Evolutionary conservation across 345 rosid species (phyloP), one percentile per base, ranked within the genome.

Genomic region (Hibiscus syriacus): DNA sequence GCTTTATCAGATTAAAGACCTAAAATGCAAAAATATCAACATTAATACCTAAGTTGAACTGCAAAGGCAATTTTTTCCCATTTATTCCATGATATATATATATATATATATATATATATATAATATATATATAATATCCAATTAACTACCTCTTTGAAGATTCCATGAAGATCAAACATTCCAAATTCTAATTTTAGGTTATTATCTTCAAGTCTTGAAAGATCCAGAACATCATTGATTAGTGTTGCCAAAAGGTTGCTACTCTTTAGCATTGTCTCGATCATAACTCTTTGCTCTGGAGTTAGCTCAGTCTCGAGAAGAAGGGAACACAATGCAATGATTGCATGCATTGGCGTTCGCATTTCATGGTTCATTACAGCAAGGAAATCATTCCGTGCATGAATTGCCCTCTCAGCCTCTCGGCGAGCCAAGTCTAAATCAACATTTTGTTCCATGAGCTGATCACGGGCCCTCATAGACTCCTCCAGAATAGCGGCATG

Each of bases 311-410:
- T 89, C 79, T 93, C 97, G 25, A 90, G 80, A 64, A 90, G 87
- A 66, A 93, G 98, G 14, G 97, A 90, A 56, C 96, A 93, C 43
- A 90, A 66, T 30, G 98, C 87, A 75, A 90, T 89, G 64, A 86
- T 79, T 67, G 98, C 95, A 76, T 89, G 96, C 86, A 86, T 89
- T 23, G 96, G 96, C 39, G 94, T 93, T 74, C 96, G 85, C 97
- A 93, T 93, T 76, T 93, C 98, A 72, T 90, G 97, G 84, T 90
- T 93, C 98, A 93, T 90, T 73, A 93, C 97, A 23, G 96, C 85
- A 34, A 89, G 87, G 80, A 90, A 93, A 78, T 93, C 98, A 72
- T 93, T 93, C 69, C 91, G 88, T 67, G 97, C 97, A 85, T 83
- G 91, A 25, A 90, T 84, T 32, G 97, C 96, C 79, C 67, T 76